These are phyloP conservation scores for Cucumis melo DNA, from an alignment of 306 rosid species.

Conservation along the genomic window DNA sequence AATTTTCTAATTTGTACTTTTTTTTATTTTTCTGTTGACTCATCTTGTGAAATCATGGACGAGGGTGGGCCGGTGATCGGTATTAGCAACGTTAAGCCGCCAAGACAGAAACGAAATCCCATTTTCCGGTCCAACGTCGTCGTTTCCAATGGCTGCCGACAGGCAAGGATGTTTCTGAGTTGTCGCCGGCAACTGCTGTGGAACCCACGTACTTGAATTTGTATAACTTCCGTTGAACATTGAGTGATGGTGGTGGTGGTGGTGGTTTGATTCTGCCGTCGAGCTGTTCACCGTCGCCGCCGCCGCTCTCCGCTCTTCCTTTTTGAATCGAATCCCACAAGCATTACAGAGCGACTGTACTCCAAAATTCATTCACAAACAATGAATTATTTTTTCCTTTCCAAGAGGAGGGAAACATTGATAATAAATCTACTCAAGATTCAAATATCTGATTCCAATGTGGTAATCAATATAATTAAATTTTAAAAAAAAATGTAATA, in stretches of 20 bases:
- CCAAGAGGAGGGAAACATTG: too few relatives aligned
- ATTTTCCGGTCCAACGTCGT: conserved; percentile 2
- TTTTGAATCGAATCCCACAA: conserved; percentile 94
- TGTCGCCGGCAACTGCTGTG: conserved; percentile 9
- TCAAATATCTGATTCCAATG: too few relatives aligned
- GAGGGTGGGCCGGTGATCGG: conserved; percentile 66
- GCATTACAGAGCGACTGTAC: conserved; percentile 93
- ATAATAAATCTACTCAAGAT: too few relatives aligned
- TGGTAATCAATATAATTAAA: too few relatives aligned
- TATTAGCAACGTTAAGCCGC: conserved; percentile 54
- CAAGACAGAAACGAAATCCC: conserved; percentile 79
- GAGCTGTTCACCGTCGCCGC: conserved; percentile 4
- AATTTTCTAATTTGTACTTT: background rate
- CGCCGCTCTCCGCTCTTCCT: conserved; percentile 51
- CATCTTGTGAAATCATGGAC: conserved; percentile 86
- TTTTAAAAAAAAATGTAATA: too few relatives aligned
- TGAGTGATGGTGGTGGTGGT: background rate
- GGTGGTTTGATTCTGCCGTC: background rate
- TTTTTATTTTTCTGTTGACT: background rate
- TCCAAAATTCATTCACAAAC: background rate
- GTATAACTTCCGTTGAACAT: background rate
- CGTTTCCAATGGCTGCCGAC: conserved; percentile 19
- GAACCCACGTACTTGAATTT: background rate
- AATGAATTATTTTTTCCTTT: too few relatives aligned
- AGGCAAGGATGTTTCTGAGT: conserved; percentile 48